These are phyloP conservation scores for Panicum virgatum DNA, from an alignment of 202 grass and related monocot genomes.

Conservation along the genomic window DNA sequence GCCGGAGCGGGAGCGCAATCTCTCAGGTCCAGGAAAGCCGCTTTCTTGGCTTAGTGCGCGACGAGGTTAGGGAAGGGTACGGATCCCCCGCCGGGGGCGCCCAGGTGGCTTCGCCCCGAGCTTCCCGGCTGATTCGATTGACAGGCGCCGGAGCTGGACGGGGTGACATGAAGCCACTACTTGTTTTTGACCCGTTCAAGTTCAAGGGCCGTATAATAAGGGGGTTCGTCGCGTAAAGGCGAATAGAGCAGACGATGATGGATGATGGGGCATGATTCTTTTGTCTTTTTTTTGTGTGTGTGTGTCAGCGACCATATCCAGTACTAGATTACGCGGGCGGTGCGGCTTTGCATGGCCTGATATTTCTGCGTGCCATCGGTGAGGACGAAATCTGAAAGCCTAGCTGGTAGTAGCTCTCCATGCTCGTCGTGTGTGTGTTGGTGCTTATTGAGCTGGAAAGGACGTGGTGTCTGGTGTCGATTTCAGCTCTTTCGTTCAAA, in stretches of 20 bases:
- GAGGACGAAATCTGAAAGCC: not conserved
- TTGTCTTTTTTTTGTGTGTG: slow-evolving; percentile 23
- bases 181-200: slow-evolving; percentile 35
- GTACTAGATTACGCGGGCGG: slow-evolving; percentile 29
- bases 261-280: slow-evolving; percentile 38
- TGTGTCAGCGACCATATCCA: slow-evolving; percentile 29
- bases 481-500: not conserved
- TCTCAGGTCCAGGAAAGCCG: not conserved
- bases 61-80: slow-evolving; percentile 38
- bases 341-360: slow-evolving; percentile 10
- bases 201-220: slow-evolving; percentile 31
- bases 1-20: not conserved
- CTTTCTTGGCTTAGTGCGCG: slow-evolving; percentile 48
- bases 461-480: not conserved
- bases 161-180: not conserved
- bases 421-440: not conserved
- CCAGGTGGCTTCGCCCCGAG: slow-evolving; percentile 23
- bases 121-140: not conserved
- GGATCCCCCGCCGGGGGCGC: not conserved
- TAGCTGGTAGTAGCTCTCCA: not conserved
- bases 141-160: not conserved
- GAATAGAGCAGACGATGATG: slow-evolving; percentile 20
- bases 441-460: not conserved
- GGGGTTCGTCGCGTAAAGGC: slow-evolving; percentile 12
- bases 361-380: slow-evolving; percentile 1